Base-by-base conservation (phyloP, 768 basidiomycete species). In the Crepidotus variabilis region DNA sequence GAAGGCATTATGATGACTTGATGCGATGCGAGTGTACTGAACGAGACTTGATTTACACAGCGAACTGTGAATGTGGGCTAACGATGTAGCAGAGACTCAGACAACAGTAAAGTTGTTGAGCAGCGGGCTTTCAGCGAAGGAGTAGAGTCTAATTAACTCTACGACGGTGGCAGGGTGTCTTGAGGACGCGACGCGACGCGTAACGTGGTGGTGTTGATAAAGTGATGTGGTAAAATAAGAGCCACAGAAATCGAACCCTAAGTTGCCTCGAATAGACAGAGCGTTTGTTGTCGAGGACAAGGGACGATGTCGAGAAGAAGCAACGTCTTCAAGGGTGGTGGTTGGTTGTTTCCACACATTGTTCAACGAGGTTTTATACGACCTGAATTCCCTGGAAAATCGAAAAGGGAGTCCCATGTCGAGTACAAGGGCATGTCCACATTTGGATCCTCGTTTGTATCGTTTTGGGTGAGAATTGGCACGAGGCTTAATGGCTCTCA, bases 1-100 rank as follows among this genome's bases (percentile, higher is more conserved):
- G 75, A 78, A 63, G 84, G 77, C 80, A 82, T 80, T 60, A 65
- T 69, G 63, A 45, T 63, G 62, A 52, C 58, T 39, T 56, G 36
- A 22, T 24, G 50, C 36, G 24, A 24, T 57, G 33, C n/a, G n/a
- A n/a, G 28, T 53, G 47, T 58, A 39, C 39, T 2, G 21, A 39
- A 23, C 13, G 34, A 35, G 47, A 28, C 23, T 28, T 39, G 56
- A 34, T 49, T 35, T 48, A 43, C 50, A 55, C 55, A 55, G 55
- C 47, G 50, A 45, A 48, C 34, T 21, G 47, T 23, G 16, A n/a
- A 13, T 2, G 47, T 49, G 3, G 3, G 28, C 28, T 28, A 28
- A 8, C 28, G 28, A 28, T 28, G 28, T 8, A 28, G 28, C 28
- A 28, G 28, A 49, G 24, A 22, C 47, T 28, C 47, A 23, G 34